Evolutionary conservation across 495 filamentous ascomycete genomes (phyloP).

Genomic region (Diplogelasinospora grovesii): DNA sequence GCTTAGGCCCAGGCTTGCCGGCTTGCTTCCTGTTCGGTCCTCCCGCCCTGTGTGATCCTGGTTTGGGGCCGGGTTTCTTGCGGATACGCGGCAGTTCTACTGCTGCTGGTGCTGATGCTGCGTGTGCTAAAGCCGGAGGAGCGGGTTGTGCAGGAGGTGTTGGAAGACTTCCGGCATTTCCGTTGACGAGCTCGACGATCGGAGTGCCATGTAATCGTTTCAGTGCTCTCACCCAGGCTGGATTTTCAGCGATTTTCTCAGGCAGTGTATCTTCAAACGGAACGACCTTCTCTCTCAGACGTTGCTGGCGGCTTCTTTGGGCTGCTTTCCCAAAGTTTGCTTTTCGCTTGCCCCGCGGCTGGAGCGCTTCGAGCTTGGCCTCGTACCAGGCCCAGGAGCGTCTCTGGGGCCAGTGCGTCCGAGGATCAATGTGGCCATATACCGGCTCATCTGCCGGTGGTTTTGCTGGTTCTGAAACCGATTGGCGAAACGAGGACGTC

Average conservation of each 20-base stretch:
- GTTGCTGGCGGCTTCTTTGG: conserved; percentile 26
- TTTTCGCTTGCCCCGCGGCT: conserved; percentile 33
- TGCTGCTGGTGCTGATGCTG: no score
- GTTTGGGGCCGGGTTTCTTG: no score
- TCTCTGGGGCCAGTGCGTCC: conserved; percentile 31
- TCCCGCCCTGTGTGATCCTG: no score
- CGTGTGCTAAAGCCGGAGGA: no score
- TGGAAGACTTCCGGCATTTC: not conserved
- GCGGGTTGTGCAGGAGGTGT: no score
- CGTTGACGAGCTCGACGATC: not conserved
- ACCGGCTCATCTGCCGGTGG: conserved; percentile 15
- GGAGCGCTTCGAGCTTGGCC: conserved; percentile 37
- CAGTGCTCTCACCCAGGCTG: conserved; percentile 21
- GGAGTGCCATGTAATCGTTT: conserved; percentile 9
- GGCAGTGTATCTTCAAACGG: conserved; percentile 20
- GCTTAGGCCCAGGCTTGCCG: no score
- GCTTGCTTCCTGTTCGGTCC: no score
- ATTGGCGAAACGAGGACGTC: no score
- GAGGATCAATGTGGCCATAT: conserved; percentile 35
- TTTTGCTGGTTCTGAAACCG: not conserved
- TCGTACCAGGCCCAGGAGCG: conserved; percentile 32
- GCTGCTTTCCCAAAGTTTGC: conserved; percentile 34
- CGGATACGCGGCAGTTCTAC: no score
- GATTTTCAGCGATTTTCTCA: conserved; percentile 20
- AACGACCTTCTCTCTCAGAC: conserved; percentile 8